Evolutionary conservation across 2,329 filamentous ascomycete genomes (phyloP).

Genomic region (Daldinia sp.): DNA sequence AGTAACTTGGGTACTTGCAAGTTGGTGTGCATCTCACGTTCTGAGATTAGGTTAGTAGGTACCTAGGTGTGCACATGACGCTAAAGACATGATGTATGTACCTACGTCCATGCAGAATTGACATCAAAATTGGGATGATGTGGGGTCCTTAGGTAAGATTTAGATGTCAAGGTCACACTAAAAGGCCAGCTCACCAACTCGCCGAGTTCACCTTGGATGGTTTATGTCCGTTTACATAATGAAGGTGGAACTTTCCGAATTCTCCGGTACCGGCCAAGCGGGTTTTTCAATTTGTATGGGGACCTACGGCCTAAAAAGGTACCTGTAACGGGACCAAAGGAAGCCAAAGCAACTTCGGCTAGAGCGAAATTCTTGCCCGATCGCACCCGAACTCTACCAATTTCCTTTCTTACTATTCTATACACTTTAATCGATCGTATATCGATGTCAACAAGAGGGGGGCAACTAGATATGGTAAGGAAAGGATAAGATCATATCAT

Average conservation of each 20-base stretch:
- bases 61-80: not conserved
- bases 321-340: not conserved
- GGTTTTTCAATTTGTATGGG: too few species aligned
- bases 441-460: too few species aligned
- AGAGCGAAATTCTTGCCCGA: not conserved
- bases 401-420: not conserved
- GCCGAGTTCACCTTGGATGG: not conserved
- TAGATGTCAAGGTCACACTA: not conserved
- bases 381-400: not conserved
- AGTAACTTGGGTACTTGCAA: not conserved
- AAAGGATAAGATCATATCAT: too few species aligned
- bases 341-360: conserved; percentile 1
- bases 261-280: conserved; percentile 7
- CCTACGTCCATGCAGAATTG: not conserved
- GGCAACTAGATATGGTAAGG: too few species aligned
- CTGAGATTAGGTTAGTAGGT: not conserved
- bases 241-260: not conserved
- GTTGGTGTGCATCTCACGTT: not conserved
- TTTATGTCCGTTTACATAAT: conserved; percentile 4
- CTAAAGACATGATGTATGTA: not conserved
- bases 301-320: too few species aligned
- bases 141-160: not conserved
- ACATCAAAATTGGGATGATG: not conserved
- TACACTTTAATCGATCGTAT: too few species aligned
- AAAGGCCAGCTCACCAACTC: too few species aligned